Percentiles rank a stretch among this genome's conserved stretches.
These are phyloP conservation scores for Leccinellum albellum DNA, from an alignment of 768 basidiomycete species.

Conservation along the genomic window DNA sequence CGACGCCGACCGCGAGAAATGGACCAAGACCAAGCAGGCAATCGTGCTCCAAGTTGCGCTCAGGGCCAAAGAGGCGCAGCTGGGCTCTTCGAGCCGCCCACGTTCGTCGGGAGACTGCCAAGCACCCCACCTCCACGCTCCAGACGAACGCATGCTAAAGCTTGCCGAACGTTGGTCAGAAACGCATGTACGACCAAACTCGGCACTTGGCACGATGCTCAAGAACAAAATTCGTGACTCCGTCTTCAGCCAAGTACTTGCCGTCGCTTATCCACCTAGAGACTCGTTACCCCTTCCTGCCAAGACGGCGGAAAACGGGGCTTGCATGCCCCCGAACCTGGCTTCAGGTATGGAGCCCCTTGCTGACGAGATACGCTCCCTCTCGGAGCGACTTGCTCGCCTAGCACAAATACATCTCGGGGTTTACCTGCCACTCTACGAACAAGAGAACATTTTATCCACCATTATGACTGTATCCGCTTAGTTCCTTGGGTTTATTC, in stretches of 20 bases:
- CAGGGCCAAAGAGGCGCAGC: conserved; percentile 51
- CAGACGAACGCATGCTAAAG: conserved; percentile 50
- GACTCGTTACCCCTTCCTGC: conserved; percentile 32
- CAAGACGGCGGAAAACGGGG: conserved; percentile 23
- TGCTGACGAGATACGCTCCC: conserved; percentile 56
- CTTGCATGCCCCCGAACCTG: conserved; percentile 12
- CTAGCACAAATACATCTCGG: conserved; percentile 72
- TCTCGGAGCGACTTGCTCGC: conserved; percentile 69
- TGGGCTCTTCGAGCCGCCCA: conserved; percentile 23
- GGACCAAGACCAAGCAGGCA: conserved; percentile 56
- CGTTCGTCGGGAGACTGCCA: conserved; percentile 27
- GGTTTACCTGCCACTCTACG: conserved; percentile 75
- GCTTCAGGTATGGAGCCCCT: conserved; percentile 71
- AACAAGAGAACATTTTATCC: conserved; percentile 47
- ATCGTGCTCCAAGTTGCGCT: conserved; percentile 74
- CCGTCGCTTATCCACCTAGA: conserved; percentile 47
- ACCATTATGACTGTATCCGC: conserved; percentile 15
- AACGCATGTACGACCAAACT: conserved; percentile 57
- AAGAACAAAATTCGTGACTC: conserved; percentile 60
- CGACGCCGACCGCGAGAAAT: conserved; percentile 45
- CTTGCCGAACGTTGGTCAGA: conserved; percentile 73
- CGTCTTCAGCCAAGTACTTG: conserved; percentile 58
- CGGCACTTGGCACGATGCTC: conserved; percentile 57
- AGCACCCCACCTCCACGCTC: conserved; percentile 28
- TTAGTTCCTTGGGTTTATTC: conserved; percentile 14